phyloP scores from a whole-genome alignment of 2,329 filamentous ascomycete genomes.

The Macrophomina phaseolina region DNA sequence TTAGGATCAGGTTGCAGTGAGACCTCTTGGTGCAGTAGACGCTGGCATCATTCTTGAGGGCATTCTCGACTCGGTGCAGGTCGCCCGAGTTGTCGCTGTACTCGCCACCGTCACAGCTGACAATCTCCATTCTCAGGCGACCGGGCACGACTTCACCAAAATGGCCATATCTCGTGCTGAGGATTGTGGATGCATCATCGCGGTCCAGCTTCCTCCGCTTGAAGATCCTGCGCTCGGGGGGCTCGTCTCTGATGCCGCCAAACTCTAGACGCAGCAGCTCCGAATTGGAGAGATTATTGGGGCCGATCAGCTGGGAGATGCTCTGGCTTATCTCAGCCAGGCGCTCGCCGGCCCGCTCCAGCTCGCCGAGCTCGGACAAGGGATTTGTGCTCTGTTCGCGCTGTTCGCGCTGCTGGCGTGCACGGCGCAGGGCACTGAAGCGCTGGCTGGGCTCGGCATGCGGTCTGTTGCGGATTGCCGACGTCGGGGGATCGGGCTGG shows the following conservation, averaged over 20 bases:
- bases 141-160: constrained; percentile 88
- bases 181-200: constrained; percentile 37
- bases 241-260: constrained; percentile 1
- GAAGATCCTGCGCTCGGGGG: not conserved
- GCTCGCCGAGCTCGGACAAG: constrained; percentile 22
- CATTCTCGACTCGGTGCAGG: constrained; percentile 66
- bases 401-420: constrained; percentile 39
- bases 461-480: constrained; percentile 32
- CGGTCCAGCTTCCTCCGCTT: constrained; percentile 51
- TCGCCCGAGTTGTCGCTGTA: constrained; percentile 61
- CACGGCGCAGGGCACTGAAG: constrained; percentile 37
- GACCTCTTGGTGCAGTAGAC: constrained; percentile 92
- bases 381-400: constrained; percentile 33
- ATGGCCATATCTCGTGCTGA: constrained; percentile 76
- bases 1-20: constrained; percentile 83
- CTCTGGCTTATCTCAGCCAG: constrained; percentile 30
- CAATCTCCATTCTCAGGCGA: constrained; percentile 81
- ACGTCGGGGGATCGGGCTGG: constrained; percentile 14
- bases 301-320: constrained; percentile 22
- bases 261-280: constrained; percentile 23
- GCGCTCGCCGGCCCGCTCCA: constrained; percentile 30
- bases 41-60: constrained; percentile 79
- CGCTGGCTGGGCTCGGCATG: constrained; percentile 44
- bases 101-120: constrained; percentile 84
- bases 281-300: constrained; percentile 14